Evolutionary conservation across 208 protist species (phyloP).

Genomic region (Trypanosoma cruzi): DNA sequence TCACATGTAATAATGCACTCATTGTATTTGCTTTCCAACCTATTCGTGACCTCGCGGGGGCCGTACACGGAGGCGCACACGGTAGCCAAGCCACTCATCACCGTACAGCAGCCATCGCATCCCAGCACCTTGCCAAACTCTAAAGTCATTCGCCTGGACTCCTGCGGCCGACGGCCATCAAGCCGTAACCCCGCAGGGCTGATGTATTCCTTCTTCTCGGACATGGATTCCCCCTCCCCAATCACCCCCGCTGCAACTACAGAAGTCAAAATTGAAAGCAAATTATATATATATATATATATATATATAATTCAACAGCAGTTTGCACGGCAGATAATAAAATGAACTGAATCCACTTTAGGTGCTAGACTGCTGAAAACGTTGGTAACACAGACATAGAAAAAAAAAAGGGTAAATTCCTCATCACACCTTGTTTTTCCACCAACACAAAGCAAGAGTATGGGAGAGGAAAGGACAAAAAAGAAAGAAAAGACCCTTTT

Average conservation of each 20-base stretch:
- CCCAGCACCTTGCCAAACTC: slow-evolving; percentile 68
- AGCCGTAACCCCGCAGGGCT: slow-evolving; percentile 78
- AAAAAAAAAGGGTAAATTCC: too few species aligned
- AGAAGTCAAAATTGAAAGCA: background rate
- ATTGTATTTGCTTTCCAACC: slow-evolving; percentile 59
- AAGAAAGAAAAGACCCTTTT: background rate
- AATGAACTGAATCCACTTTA: background rate
- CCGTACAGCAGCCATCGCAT: slow-evolving; percentile 78
- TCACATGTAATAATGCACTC: slow-evolving; percentile 80
- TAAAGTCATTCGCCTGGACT: slow-evolving; percentile 57
- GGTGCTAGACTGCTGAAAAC: background rate
- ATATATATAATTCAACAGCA: background rate
- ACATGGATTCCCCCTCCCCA: slow-evolving; percentile 19
- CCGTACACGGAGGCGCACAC: slow-evolving; percentile 80
- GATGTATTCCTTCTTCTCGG: slow-evolving; percentile 77
- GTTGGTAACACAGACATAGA: too few species aligned
- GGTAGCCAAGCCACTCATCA: slow-evolving; percentile 51
- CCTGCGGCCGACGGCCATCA: slow-evolving; percentile 74
- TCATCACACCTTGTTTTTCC: too few species aligned
- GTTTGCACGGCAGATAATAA: background rate
- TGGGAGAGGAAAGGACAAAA: background rate
- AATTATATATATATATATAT: too few species aligned
- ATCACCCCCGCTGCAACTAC: background rate
- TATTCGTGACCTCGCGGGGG: slow-evolving; percentile 58
- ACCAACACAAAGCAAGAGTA: background rate